These are phyloP conservation scores for Encephalitozoon romaleae DNA, from an alignment of 371 early-diverging fungal species.

Conservation along the genomic window DNA sequence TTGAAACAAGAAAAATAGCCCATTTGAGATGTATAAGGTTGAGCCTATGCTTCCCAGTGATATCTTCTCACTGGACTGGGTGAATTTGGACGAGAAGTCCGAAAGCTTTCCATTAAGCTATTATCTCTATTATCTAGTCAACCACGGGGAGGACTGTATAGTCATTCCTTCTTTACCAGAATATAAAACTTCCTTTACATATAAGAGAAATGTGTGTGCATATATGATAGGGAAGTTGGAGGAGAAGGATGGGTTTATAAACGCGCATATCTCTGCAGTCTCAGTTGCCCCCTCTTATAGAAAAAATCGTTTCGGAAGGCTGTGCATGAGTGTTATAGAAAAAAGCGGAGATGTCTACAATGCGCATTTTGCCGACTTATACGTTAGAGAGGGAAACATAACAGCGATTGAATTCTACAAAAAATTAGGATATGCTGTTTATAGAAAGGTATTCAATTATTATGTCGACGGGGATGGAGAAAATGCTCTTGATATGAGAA, in stretches of 20 bases:
- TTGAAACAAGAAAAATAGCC: background rate
- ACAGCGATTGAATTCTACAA: conserved; percentile 90
- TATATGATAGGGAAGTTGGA: conserved; percentile 59
- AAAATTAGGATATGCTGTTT: conserved; percentile 78
- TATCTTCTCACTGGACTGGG: conserved; percentile 42
- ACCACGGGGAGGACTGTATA: conserved; percentile 38
- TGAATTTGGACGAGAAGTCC: conserved; percentile 50
- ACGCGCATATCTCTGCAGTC: conserved; percentile 88
- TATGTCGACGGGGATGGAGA: conserved; percentile 63
- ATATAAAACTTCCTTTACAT: background rate
- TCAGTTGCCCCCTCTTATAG: conserved; percentile 89
- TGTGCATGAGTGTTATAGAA: conserved; percentile 79
- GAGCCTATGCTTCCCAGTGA: conserved; percentile 36
- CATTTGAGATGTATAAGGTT: conserved; percentile 25
- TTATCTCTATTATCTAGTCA: conserved; percentile 51
- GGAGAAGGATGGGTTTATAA: conserved; percentile 48
- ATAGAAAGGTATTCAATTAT: conserved; percentile 76
- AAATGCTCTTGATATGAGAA: conserved; percentile 60
- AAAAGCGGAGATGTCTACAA: conserved; percentile 63
- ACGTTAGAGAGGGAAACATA: conserved; percentile 81
- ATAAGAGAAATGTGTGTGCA: conserved; percentile 5
- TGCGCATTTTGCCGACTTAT: conserved; percentile 89
- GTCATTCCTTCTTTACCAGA: background rate
- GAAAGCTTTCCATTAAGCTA: conserved; percentile 54
- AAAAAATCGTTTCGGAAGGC: conserved; percentile 74